phyloP scores from a whole-genome alignment of 2,329 filamentous ascomycete species.

The Botrytis porri region DNA sequence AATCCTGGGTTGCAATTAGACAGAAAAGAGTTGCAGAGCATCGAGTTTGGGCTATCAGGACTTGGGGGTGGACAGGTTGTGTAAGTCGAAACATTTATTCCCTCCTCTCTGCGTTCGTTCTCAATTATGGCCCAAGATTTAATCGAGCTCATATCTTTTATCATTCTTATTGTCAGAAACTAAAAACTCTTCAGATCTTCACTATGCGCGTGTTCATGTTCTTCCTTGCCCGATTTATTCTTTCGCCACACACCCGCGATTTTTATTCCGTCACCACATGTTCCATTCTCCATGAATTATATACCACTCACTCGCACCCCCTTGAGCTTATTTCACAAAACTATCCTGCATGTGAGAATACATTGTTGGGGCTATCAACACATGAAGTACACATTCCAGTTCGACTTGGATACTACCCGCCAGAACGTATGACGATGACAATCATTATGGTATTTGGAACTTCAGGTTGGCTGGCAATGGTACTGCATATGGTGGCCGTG shows the following conservation, averaged over 20 bases:
- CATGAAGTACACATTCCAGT: neutral
- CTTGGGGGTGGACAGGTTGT: conserved; percentile 13
- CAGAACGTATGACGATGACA: neutral
- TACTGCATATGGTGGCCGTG: neutral
- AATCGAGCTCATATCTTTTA: neutral
- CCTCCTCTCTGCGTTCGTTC: neutral
- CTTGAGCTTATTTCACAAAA: neutral
- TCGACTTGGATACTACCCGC: neutral
- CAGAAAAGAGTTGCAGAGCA: neutral
- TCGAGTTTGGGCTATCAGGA: conserved; percentile 14
- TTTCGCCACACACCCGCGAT: neutral
- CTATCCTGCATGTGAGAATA: neutral
- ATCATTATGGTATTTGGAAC: conserved; percentile 1
- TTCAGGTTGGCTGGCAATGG: neutral
- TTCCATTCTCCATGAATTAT: neutral
- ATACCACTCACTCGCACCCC: neutral
- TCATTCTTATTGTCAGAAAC: neutral
- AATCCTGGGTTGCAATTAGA: conserved; percentile 8
- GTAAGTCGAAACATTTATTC: neutral
- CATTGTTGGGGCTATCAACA: neutral
- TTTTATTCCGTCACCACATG: conserved; percentile 8
- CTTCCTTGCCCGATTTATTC: neutral
- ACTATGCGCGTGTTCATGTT: conserved; percentile 5
- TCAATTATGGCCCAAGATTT: no score
- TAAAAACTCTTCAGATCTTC: neutral